Percentiles rank a stretch among this genome's conserved stretches.
phyloP scores from a whole-genome alignment of 1,139 yeast species.

The Kodamaea arcana region DNA sequence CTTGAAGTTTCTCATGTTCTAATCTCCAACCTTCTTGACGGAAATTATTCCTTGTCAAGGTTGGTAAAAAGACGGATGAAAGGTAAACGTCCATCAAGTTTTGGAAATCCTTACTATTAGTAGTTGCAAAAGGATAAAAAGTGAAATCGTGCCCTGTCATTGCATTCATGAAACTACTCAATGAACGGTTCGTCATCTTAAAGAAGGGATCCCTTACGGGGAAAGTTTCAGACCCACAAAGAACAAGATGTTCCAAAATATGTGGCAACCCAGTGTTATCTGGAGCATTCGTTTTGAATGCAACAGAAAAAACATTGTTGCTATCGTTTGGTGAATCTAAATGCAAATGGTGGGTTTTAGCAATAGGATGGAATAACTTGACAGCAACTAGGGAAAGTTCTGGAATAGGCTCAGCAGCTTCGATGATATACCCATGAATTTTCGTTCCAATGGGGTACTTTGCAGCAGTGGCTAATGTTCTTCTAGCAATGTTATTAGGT shows the following conservation, averaged over 20 bases:
- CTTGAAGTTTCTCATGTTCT: slow-evolving; percentile 63
- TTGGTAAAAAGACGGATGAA: slow-evolving; percentile 82
- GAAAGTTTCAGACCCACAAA: slow-evolving; percentile 86
- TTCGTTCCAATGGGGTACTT: slow-evolving; percentile 58
- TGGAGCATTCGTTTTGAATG: slow-evolving; percentile 92
- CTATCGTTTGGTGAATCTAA: slow-evolving; percentile 69
- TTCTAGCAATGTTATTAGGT: too few species aligned
- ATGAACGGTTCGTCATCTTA: slow-evolving; percentile 84
- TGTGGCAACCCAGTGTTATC: slow-evolving; percentile 94
- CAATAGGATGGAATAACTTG: slow-evolving; percentile 57
- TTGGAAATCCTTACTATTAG: slow-evolving; percentile 73
- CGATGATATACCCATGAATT: slow-evolving; percentile 61
- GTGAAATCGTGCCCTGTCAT: slow-evolving; percentile 98
- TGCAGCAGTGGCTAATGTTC: slow-evolving; percentile 8
- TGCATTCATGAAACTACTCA: slow-evolving; percentile 96
- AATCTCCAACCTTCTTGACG: slow-evolving; percentile 98
- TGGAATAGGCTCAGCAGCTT: slow-evolving; percentile 66
- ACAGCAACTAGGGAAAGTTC: slow-evolving; percentile 81
- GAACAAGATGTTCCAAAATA: slow-evolving; percentile 88
- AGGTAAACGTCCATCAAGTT: slow-evolving; percentile 86
- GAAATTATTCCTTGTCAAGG: slow-evolving; percentile 75
- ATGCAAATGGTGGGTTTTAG: slow-evolving; percentile 83
- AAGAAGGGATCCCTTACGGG: slow-evolving; percentile 97
- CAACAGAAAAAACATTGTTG: slow-evolving; percentile 85
- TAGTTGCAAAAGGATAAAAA: slow-evolving; percentile 93